These are phyloP conservation scores for Metschnikowia arizonensis DNA, from an alignment of 805 yeast species.

Conservation along the genomic window DNA sequence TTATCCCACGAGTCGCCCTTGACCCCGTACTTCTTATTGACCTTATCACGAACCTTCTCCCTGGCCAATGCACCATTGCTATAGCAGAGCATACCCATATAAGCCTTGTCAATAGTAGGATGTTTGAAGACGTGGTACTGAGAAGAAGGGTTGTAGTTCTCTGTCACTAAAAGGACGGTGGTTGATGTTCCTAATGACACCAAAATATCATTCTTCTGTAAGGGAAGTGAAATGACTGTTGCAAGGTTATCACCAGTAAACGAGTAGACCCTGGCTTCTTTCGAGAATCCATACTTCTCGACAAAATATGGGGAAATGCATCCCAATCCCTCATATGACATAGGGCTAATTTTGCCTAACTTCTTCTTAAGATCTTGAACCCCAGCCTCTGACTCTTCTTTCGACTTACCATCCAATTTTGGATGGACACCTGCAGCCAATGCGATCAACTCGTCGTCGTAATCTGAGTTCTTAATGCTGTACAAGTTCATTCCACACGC, in stretches of 20 bases:
- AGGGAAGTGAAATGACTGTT: conserved; percentile 77
- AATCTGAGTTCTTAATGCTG: conserved; percentile 56
- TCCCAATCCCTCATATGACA: conserved; percentile 50
- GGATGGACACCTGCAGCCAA: conserved; percentile 51
- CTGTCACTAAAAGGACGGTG: conserved; percentile 77
- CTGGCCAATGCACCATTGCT: conserved; percentile 88
- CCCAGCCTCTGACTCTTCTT: conserved; percentile 23
- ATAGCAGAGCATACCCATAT: conserved; percentile 94
- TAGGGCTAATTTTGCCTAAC: conserved; percentile 51
- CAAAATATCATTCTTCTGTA: conserved; percentile 69
- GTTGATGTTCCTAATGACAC: conserved; percentile 91
- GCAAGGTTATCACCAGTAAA: conserved; percentile 93
- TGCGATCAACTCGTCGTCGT: conserved; percentile 53
- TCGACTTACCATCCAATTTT: conserved; percentile 33
- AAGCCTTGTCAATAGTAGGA: conserved; percentile 70
- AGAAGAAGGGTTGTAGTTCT: conserved; percentile 70
- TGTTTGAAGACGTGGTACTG: conserved; percentile 84
- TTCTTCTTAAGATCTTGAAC: conserved; percentile 43
- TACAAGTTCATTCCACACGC: conserved; percentile 93
- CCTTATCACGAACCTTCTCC: conserved; percentile 62
- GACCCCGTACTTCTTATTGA: conserved; percentile 45
- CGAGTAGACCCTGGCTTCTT: conserved; percentile 59
- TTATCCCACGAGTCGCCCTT: conserved; percentile 50
- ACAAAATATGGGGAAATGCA: conserved; percentile 56
- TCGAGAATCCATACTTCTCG: conserved; percentile 57